Conservation (phyloP, 1,284 basidiomycete genomes). For the Sporisorium exsertum region DNA sequence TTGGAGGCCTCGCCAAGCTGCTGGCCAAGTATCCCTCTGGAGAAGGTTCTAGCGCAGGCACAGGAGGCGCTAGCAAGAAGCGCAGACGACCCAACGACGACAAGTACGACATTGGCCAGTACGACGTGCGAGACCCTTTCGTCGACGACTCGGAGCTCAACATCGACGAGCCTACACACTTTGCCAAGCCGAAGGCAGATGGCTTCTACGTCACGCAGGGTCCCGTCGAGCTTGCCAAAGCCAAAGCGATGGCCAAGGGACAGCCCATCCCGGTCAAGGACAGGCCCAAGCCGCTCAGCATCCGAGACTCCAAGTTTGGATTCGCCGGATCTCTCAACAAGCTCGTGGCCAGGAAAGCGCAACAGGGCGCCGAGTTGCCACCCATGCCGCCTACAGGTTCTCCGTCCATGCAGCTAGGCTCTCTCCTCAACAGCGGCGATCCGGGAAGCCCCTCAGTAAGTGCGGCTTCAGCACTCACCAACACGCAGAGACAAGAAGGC, state of each 20-base stretch:
- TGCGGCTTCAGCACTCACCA: constrained; percentile 33
- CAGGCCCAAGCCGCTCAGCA: constrained; percentile 38
- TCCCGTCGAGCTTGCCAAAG: constrained; percentile 62
- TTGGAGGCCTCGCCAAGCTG: constrained; percentile 54
- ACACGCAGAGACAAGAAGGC: constrained; percentile 70
- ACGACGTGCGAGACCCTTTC: constrained; percentile 91
- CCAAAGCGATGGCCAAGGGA: constrained; percentile 35
- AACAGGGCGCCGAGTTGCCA: constrained; percentile 29
- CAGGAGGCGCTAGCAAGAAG: constrained; percentile 32
- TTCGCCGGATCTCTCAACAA: constrained; percentile 59
- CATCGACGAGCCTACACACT: constrained; percentile 88
- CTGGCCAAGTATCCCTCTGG: constrained; percentile 51
- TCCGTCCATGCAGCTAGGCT: constrained; percentile 45
- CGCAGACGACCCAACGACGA: constrained; percentile 47
- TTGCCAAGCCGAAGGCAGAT: constrained; percentile 91
- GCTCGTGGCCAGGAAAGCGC: constrained; percentile 56
- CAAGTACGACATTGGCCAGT: constrained; percentile 71
- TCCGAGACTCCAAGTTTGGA: constrained; percentile 47
- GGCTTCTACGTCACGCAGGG: constrained; percentile 83
- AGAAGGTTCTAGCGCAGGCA: constrained; percentile 20
- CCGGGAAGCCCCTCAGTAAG: constrained; percentile 25
- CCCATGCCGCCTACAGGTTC: constrained; percentile 27
- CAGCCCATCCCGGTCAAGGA: constrained; percentile 22
- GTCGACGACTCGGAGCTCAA: constrained; percentile 96
- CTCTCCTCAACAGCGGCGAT: constrained; percentile 45